These are phyloP conservation scores for Choiromyces venosus DNA, from an alignment of 495 filamentous ascomycete species.

Conservation along the genomic window DNA sequence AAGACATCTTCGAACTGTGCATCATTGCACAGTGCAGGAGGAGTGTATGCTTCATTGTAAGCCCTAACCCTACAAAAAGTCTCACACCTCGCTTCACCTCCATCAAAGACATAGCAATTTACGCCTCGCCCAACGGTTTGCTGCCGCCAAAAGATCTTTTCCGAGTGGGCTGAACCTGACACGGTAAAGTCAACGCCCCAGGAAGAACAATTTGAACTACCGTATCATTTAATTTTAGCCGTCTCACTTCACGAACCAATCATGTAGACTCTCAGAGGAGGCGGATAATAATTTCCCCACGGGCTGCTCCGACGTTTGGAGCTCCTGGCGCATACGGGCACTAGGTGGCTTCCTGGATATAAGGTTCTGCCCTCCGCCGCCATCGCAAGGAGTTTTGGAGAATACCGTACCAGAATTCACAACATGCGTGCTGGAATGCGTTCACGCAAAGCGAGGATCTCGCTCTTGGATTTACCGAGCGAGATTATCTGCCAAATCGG, in stretches of 20 bases:
- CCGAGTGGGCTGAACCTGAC: not conserved
- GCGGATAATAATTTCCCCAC: not conserved
- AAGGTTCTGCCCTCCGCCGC: not conserved
- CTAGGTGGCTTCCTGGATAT: not conserved
- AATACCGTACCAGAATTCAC: not conserved
- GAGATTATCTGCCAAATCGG: not conserved
- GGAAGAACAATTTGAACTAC: not conserved
- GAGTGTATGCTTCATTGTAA: not conserved
- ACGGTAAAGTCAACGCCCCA: not conserved
- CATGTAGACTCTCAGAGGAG: not conserved
- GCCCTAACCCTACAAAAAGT: not conserved
- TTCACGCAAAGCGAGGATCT: not conserved
- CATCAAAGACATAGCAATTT: not conserved
- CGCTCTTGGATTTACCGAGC: not conserved
- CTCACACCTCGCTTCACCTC: not conserved
- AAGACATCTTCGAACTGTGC: not conserved
- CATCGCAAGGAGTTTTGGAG: not conserved
- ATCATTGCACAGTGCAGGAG: not conserved
- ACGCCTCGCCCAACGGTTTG: not conserved
- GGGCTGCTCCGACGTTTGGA: not conserved
- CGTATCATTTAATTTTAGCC: not conserved
- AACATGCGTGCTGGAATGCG: not conserved
- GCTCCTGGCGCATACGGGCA: not conserved
- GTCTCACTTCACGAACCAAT: not conserved
- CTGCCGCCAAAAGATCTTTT: not conserved